These are phyloP conservation scores for Chrysoporthe austroafricana DNA, from an alignment of 2,329 filamentous ascomycete species.

Conservation along the genomic window DNA sequence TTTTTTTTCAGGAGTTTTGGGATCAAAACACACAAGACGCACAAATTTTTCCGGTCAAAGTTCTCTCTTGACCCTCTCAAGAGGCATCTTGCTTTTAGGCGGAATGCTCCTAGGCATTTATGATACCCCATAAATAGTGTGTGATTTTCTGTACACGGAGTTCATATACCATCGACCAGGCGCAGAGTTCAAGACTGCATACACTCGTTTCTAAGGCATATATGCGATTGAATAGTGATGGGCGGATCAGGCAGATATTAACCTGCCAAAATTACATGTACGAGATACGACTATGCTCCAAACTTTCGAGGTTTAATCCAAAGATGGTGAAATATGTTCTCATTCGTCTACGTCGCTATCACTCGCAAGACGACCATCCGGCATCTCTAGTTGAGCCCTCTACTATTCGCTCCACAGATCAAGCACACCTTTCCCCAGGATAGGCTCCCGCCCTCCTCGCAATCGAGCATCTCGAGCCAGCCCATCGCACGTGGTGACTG, in stretches of 20 bases:
- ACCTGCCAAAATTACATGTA: background rate
- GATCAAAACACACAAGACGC: background rate
- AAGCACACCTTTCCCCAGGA: too few species aligned
- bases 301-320: too few species aligned
- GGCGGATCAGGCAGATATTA: background rate
- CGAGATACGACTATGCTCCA: background rate
- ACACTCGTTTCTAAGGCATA: background rate
- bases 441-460: too few species aligned
- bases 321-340: too few species aligned
- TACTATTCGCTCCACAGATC: too few species aligned
- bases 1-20: background rate
- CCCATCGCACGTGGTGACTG: too few species aligned
- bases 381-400: too few species aligned
- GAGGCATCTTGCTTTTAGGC: constrained; percentile 28
- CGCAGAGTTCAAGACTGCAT: background rate
- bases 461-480: too few species aligned
- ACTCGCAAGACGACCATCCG: too few species aligned
- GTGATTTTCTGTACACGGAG: background rate
- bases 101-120: constrained; percentile 31
- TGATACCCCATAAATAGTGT: constrained; percentile 30
- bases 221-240: background rate
- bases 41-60: background rate
- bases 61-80: background rate
- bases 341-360: too few species aligned
- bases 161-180: background rate